Conservation (phyloP, 192 early-diverging fungal species). For the Linderina pennispora region DNA sequence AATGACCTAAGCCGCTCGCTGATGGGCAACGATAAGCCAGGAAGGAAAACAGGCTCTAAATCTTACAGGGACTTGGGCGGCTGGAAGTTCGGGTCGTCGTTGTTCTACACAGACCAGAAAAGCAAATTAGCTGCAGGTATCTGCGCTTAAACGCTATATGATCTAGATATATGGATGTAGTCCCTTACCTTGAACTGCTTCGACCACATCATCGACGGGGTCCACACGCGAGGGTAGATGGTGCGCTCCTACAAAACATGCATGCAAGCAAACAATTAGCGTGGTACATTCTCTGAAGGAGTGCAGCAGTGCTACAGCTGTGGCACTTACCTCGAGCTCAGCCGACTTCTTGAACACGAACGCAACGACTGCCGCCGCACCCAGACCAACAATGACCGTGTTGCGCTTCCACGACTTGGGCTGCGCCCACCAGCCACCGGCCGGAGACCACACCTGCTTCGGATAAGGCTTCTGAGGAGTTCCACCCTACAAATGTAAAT, state of each 20-base stretch:
- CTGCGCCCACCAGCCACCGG: constrained; percentile 62
- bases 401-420: constrained; percentile 53
- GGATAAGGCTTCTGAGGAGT: constrained; percentile 43
- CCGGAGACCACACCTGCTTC: constrained; percentile 44
- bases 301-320: too few relatives aligned
- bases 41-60: neutral
- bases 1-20: too few relatives aligned
- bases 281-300: too few relatives aligned
- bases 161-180: neutral
- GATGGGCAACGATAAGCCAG: too few relatives aligned
- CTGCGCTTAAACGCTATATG: neutral
- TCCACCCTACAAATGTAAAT: constrained; percentile 31
- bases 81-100: constrained; percentile 42
- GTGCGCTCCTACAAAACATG: constrained; percentile 31
- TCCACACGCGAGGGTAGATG: constrained; percentile 45
- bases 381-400: constrained; percentile 30
- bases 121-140: neutral
- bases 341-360: constrained; percentile 57
- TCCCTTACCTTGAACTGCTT: constrained; percentile 43
- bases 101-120: constrained; percentile 8
- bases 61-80: constrained; percentile 46
- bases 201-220: constrained; percentile 50
- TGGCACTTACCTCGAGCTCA: constrained; percentile 37
- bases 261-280: too few relatives aligned
- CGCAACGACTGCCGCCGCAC: constrained; percentile 16